Conservation (phyloP, 257 asterid species). For the Solanum gracilifrons region DNA sequence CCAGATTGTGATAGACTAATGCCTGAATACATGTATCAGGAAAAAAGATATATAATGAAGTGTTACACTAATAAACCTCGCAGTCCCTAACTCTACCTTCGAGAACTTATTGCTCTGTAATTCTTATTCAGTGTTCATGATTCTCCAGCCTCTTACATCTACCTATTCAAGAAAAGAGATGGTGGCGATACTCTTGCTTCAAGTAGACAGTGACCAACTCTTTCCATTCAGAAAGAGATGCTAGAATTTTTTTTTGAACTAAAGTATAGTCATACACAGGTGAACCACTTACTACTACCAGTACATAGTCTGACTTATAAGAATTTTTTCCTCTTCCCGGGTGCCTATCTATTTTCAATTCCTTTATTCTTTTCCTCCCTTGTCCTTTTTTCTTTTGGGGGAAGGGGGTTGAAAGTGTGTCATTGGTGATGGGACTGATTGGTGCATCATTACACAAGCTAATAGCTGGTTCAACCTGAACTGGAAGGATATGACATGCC, state of each 20-base stretch:
- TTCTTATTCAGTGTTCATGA: background rate
- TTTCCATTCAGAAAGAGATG: background rate
- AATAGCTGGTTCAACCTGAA: background rate
- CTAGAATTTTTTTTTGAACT: background rate
- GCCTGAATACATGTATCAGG: background rate
- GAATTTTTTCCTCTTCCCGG: background rate
- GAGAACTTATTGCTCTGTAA: background rate
- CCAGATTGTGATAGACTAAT: background rate
- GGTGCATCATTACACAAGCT: background rate
- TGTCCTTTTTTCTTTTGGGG: background rate
- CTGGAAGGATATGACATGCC: background rate
- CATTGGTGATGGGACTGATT: background rate
- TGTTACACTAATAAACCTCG: background rate
- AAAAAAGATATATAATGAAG: background rate
- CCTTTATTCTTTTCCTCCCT: background rate
- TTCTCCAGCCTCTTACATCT: background rate
- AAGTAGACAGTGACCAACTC: background rate
- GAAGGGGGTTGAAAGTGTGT: background rate
- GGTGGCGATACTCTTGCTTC: background rate
- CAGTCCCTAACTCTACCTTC: background rate
- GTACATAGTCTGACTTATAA: background rate
- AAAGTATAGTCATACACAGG: background rate
- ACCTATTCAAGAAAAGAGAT: background rate
- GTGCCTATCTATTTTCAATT: background rate
- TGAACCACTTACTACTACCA: background rate